Evolutionary conservation across 805 yeast genomes (phyloP).

Genomic region (Barnettozyma populi): DNA sequence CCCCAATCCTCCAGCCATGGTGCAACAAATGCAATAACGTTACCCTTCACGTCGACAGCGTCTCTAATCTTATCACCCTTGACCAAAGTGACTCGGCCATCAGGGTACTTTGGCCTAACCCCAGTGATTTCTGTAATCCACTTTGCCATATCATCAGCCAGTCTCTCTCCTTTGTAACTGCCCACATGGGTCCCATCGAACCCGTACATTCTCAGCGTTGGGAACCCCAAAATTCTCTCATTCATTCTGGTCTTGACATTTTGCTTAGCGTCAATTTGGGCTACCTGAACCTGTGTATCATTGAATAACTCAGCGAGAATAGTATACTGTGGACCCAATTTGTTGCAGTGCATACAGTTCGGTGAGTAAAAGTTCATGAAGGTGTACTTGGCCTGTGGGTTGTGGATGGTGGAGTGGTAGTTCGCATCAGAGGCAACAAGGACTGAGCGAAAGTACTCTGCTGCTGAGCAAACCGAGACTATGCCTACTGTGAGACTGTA

Average conservation of each 20-base stretch:
- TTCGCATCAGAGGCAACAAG: constrained; percentile 21
- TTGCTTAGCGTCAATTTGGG: constrained; percentile 30
- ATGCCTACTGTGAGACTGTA: background rate
- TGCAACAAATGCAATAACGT: constrained; percentile 29
- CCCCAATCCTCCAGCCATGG: constrained; percentile 34
- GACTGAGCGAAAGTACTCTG: constrained; percentile 13
- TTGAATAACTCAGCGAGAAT: constrained; percentile 40
- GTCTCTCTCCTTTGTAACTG: constrained; percentile 32
- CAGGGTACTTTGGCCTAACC: constrained; percentile 29
- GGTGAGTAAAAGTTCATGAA: constrained; percentile 35
- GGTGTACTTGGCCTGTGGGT: constrained; percentile 19
- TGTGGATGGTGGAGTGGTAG: constrained; percentile 15
- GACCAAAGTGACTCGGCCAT: constrained; percentile 11
- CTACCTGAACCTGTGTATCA: constrained; percentile 30
- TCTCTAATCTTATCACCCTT: constrained; percentile 13
- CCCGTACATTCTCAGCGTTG: constrained; percentile 42
- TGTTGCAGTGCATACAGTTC: constrained; percentile 41
- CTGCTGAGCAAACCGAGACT: background rate
- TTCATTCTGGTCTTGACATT: constrained; percentile 32
- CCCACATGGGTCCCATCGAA: constrained; percentile 36
- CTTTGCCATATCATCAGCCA: constrained; percentile 28
- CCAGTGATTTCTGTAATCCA: constrained; percentile 31
- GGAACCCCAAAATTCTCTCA: constrained; percentile 41
- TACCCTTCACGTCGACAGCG: constrained; percentile 5
- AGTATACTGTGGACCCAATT: constrained; percentile 40